Percentiles rank a stretch among this genome's conserved stretches.
Conservation (phyloP, 441 rosid species). For the Arabidopsis hybrid region DNA sequence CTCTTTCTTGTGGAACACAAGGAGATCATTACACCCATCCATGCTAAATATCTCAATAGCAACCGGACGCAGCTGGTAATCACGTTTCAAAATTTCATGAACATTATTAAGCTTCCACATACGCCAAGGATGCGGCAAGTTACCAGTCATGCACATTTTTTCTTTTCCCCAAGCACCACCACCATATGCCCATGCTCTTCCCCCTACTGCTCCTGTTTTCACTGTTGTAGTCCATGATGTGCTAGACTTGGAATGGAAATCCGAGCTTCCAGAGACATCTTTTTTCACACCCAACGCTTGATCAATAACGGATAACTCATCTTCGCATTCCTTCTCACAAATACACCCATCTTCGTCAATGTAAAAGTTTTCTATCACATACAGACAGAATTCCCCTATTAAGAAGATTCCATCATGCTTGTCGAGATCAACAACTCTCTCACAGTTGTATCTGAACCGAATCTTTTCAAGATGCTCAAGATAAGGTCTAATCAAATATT, state of each 20-base stretch:
- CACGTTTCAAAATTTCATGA: slow-evolving; percentile 99
- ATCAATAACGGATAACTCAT: slow-evolving; percentile 99
- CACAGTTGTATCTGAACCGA: slow-evolving; percentile 92
- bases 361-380: slow-evolving; percentile 96
- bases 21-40: slow-evolving; percentile 99
- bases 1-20: slow-evolving; percentile 98
- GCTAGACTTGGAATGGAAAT: slow-evolving; percentile 93
- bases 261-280: slow-evolving; percentile 74
- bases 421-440: slow-evolving; percentile 98
- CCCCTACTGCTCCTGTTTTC: slow-evolving; percentile 77
- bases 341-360: slow-evolving; percentile 89
- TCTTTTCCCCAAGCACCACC: slow-evolving; percentile 99
- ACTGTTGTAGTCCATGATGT: slow-evolving; percentile 73
- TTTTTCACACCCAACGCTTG: slow-evolving; percentile 99
- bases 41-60: slow-evolving; percentile 99
- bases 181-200: slow-evolving; percentile 99
- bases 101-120: slow-evolving; percentile 99
- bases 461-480: slow-evolving; percentile 97
- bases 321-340: slow-evolving; percentile 98
- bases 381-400: slow-evolving; percentile 92
- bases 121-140: slow-evolving; percentile 95
- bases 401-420: slow-evolving; percentile 99
- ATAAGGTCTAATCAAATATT: slow-evolving; percentile 97
- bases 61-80: slow-evolving; percentile 99
- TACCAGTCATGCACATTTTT: slow-evolving; percentile 79